Evolutionary conservation across 257 asterid species (phyloP).

Genomic region (Agastache rugosa): DNA sequence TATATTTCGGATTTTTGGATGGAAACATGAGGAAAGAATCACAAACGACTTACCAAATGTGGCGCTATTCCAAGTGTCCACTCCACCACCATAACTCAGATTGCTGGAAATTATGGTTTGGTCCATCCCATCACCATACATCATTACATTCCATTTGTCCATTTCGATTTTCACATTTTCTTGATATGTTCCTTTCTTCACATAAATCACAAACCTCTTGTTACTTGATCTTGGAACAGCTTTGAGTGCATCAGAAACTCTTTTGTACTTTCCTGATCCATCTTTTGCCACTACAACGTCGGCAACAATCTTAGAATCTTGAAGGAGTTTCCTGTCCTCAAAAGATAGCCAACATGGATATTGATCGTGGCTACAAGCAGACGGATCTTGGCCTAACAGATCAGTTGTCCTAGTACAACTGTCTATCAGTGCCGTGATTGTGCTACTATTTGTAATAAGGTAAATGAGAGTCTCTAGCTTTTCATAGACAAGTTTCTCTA

Average conservation of each 20-base stretch:
- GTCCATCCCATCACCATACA: constrained; percentile 40
- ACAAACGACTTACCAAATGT: constrained; percentile 37
- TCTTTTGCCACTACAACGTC: constrained; percentile 42
- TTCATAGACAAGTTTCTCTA: neutral
- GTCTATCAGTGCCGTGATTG: neutral
- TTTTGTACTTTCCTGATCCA: constrained; percentile 35
- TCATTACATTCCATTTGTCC: constrained; percentile 31
- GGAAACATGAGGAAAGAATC: no score
- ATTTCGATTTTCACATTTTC: constrained; percentile 31
- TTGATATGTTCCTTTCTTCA: constrained; percentile 34
- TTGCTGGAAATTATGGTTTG: constrained; percentile 28
- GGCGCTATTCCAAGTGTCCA: neutral
- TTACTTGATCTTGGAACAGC: neutral
- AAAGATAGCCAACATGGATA: constrained; percentile 16
- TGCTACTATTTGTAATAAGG: neutral
- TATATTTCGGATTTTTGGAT: no score
- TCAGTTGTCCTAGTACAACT: neutral
- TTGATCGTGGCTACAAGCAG: neutral
- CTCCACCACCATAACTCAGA: neutral
- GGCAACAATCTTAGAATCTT: neutral
- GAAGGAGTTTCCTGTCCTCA: neutral
- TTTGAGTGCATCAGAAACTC: constrained; percentile 29
- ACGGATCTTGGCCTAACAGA: neutral
- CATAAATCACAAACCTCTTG: constrained; percentile 26
- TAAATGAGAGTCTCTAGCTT: constrained; percentile 22